Evolutionary conservation across 345 rosid genomes (phyloP).

Genomic region (Salix brachista): DNA sequence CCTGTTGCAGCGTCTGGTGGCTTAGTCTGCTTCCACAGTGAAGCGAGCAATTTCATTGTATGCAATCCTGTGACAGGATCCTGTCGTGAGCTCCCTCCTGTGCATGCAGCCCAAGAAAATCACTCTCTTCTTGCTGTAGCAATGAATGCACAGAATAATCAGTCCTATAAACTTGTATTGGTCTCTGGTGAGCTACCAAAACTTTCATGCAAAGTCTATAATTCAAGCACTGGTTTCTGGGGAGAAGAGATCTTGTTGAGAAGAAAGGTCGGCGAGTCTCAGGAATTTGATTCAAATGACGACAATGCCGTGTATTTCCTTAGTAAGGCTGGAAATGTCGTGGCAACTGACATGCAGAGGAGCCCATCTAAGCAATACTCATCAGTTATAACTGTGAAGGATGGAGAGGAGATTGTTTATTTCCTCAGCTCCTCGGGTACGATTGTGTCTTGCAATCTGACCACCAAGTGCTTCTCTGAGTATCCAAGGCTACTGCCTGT

Average conservation of each 20-base stretch:
- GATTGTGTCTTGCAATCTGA: constrained; percentile 62
- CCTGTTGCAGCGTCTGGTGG: constrained; percentile 84
- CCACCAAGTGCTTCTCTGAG: constrained; percentile 47
- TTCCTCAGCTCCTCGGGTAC: constrained; percentile 75
- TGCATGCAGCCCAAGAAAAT: constrained; percentile 17
- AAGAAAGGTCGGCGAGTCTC: constrained; percentile 34
- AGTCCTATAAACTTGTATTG: constrained; percentile 53
- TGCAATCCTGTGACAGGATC: constrained; percentile 71
- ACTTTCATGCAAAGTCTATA: constrained; percentile 45
- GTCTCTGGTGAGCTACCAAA: constrained; percentile 63
- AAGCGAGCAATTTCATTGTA: constrained; percentile 42
- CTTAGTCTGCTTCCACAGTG: constrained; percentile 58
- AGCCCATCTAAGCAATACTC: constrained; percentile 88
- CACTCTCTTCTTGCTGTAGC: constrained; percentile 65
- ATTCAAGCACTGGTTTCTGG: constrained; percentile 55
- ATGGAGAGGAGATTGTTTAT: constrained; percentile 48
- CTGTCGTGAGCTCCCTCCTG: constrained; percentile 41
- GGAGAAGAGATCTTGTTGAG: constrained; percentile 38
- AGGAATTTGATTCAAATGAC: constrained; percentile 26
- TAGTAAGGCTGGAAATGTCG: constrained; percentile 69
- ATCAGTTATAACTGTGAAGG: constrained; percentile 50
- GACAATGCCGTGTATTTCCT: constrained; percentile 69
- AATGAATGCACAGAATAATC: constrained; percentile 34
- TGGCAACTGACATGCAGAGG: constrained; percentile 67
- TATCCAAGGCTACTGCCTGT: constrained; percentile 71